phyloP scores from a whole-genome alignment of 345 rosid genomes.

The Eucalyptus marginata region DNA sequence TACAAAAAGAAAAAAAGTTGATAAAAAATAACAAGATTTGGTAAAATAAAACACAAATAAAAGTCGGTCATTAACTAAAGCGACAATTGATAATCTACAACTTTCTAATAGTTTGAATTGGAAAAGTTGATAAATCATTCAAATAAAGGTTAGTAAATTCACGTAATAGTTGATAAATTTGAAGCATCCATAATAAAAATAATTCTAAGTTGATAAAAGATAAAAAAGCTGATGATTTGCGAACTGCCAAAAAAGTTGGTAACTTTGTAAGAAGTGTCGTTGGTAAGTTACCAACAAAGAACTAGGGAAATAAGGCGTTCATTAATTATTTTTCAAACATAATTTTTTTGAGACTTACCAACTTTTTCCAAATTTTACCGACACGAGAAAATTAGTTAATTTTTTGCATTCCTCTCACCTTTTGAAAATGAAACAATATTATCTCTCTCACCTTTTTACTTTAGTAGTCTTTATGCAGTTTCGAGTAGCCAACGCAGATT shows the following conservation, averaged over 20 bases:
- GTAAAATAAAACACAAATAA: not conserved
- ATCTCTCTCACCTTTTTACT: not conserved
- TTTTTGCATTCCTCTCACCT: not conserved
- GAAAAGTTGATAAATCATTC: not conserved
- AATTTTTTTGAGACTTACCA: not conserved
- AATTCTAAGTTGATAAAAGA: not conserved
- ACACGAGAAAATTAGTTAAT: not conserved
- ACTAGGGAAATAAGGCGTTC: not conserved
- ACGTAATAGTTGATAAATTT: too few relatives aligned
- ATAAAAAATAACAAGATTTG: not conserved
- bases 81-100: not conserved
- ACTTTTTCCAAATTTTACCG: too few relatives aligned
- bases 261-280: too few relatives aligned
- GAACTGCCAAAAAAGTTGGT: too few relatives aligned
- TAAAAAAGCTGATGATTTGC: too few relatives aligned
- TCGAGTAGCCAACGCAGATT: not conserved
- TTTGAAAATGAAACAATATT: not conserved
- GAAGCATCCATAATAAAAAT: not conserved
- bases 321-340: not conserved
- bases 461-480: not conserved
- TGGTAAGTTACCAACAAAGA: not conserved
- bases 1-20: not conserved
- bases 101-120: not conserved
- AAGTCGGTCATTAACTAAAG: not conserved
- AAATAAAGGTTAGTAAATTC: not conserved